Conservation (phyloP, 306 rosid genomes). For the Trifolium dubium region DNA sequence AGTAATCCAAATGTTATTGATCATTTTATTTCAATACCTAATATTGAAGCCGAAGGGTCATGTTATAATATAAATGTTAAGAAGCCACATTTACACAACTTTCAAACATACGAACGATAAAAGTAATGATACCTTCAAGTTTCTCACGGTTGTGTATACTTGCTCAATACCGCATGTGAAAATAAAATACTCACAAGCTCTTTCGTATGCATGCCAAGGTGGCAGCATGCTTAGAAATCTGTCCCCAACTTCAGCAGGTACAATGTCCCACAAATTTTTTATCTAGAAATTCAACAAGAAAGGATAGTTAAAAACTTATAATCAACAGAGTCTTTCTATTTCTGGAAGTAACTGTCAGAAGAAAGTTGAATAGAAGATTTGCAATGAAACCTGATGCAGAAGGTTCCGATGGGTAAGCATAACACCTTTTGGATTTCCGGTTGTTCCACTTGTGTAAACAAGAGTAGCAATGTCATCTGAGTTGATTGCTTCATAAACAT, state of each 20-base stretch:
- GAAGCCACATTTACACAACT: slow-evolving; percentile 7
- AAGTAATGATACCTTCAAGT: slow-evolving; percentile 73
- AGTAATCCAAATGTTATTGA: background rate
- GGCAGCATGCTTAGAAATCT: slow-evolving; percentile 96
- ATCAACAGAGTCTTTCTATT: background rate
- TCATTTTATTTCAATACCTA: background rate
- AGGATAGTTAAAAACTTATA: background rate
- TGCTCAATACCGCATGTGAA: slow-evolving; percentile 78
- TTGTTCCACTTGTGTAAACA: slow-evolving; percentile 91
- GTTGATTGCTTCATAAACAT: slow-evolving; percentile 68
- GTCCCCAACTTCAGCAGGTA: slow-evolving; percentile 85
- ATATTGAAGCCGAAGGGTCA: slow-evolving; percentile 4
- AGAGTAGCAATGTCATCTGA: slow-evolving; percentile 82
- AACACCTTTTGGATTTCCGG: slow-evolving; percentile 96
- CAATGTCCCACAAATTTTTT: slow-evolving; percentile 70
- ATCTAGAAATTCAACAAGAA: slow-evolving; percentile 53
- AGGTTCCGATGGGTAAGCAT: slow-evolving; percentile 91
- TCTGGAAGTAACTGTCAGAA: slow-evolving; percentile 25
- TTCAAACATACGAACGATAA: slow-evolving; percentile 16
- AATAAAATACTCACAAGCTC: slow-evolving; percentile 86
- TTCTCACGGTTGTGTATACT: slow-evolving; percentile 77
- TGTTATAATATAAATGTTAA: slow-evolving; percentile 1
- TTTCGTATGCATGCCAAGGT: slow-evolving; percentile 97
- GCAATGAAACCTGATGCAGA: slow-evolving; percentile 81
- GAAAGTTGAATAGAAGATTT: slow-evolving; percentile 17